Conservation (phyloP, 352 stramenopile genomes). For the Phytopythium mirpurense region DNA sequence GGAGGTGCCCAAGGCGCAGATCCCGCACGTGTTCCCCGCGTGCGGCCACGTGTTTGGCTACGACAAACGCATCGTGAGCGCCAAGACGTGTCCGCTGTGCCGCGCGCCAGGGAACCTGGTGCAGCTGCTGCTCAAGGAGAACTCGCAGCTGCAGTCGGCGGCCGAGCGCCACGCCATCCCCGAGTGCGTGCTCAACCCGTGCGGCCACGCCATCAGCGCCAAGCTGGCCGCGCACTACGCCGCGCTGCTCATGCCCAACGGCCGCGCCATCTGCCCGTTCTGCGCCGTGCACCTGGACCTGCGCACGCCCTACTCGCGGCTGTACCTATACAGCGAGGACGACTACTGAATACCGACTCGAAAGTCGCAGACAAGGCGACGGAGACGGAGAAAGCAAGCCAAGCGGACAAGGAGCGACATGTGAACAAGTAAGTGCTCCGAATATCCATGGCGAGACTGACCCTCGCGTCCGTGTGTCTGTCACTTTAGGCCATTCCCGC, state of each 20-base stretch:
- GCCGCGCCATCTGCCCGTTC: constrained; percentile 74
- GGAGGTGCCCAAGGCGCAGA: constrained; percentile 41
- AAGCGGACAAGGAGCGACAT: not conserved
- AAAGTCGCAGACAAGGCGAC: no score
- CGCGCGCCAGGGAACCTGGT: constrained; percentile 58
- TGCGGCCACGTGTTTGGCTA: constrained; percentile 82
- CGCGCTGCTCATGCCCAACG: constrained; percentile 63
- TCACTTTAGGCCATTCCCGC: no score
- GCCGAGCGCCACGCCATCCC: constrained; percentile 56
- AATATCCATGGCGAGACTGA: not conserved
- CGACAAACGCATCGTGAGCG: constrained; percentile 56
- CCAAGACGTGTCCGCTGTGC: constrained; percentile 61
- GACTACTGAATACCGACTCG: constrained; percentile 14
- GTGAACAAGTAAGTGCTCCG: constrained; percentile 11
- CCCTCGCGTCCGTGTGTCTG: not conserved
- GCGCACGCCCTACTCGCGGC: constrained; percentile 55
- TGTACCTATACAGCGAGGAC: constrained; percentile 70
- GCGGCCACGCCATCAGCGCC: constrained; percentile 68
- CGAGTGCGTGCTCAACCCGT: constrained; percentile 80
- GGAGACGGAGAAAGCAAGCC: not conserved
- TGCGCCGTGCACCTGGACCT: constrained; percentile 69
- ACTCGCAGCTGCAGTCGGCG: constrained; percentile 57
- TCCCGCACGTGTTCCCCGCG: constrained; percentile 67
- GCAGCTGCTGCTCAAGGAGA: constrained; percentile 66
- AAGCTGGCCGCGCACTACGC: constrained; percentile 62